phyloP scores from a whole-genome alignment of 345 rosid species.

The Turnera subulata region DNA sequence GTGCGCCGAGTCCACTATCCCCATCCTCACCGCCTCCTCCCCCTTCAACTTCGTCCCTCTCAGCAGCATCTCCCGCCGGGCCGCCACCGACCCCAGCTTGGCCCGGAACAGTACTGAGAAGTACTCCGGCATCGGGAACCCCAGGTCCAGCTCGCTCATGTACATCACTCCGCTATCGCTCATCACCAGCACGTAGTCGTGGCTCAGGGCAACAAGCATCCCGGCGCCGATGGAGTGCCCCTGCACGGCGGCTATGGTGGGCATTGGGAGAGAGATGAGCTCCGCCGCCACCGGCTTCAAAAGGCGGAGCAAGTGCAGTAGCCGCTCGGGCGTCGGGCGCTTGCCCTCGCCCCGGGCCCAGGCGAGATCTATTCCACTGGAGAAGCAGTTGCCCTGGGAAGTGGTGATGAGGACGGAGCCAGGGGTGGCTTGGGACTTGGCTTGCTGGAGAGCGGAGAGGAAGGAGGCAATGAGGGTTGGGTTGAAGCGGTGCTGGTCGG shows the following conservation, averaged over 20 bases:
- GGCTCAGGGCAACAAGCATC: slow-evolving; percentile 52
- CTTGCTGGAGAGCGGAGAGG: slow-evolving; percentile 44
- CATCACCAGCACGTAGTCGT: slow-evolving; percentile 66
- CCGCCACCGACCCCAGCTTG: slow-evolving; percentile 42
- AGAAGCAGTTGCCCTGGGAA: slow-evolving; percentile 70
- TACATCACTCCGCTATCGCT: slow-evolving; percentile 66
- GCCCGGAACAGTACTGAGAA: slow-evolving; percentile 40
- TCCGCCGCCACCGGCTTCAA: slow-evolving; percentile 51
- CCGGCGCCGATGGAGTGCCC: slow-evolving; percentile 91
- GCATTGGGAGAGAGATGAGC: slow-evolving; percentile 70
- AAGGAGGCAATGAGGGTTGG: slow-evolving; percentile 44
- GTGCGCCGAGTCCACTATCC: slow-evolving; percentile 51
- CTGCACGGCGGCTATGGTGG: slow-evolving; percentile 73
- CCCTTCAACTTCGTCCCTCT: slow-evolving; percentile 58
- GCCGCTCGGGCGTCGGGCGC: slow-evolving; percentile 35
- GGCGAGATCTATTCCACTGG: slow-evolving; percentile 74
- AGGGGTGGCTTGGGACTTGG: slow-evolving; percentile 50
- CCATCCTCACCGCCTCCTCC: slow-evolving; percentile 50
- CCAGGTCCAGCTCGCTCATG: slow-evolving; percentile 75
- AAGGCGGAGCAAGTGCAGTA: slow-evolving; percentile 37
- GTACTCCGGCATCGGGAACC: slow-evolving; percentile 60
- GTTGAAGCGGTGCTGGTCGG: slow-evolving; percentile 55
- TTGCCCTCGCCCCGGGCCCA: slow-evolving; percentile 56
- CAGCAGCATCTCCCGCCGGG: slow-evolving; percentile 48
- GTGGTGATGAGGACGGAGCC: slow-evolving; percentile 79